phyloP scores from a whole-genome alignment of 495 filamentous ascomycete species.

The Lophiotrema nucula region DNA sequence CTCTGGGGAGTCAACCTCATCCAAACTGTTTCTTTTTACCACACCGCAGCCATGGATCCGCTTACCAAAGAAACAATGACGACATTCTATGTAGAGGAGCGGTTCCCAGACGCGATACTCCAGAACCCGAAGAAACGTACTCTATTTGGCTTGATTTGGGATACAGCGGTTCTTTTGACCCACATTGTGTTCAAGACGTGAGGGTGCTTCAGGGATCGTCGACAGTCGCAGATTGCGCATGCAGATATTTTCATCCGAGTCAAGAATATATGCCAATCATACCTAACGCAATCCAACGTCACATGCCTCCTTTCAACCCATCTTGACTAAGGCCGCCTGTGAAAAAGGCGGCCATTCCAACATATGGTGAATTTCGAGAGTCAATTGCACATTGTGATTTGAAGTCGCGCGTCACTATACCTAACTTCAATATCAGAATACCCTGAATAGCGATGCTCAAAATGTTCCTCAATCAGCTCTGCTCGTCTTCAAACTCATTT shows the following conservation, averaged over 20 bases:
- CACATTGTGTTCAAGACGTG: constrained; percentile 14
- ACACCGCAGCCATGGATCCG: constrained; percentile 9
- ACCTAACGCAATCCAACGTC: constrained; percentile 14
- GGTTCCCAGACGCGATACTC: constrained; percentile 16
- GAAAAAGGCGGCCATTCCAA: constrained; percentile 13
- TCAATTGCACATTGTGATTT: too few relatives aligned
- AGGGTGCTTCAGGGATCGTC: constrained; percentile 11
- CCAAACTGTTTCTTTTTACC: constrained; percentile 12
- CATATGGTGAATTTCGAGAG: too few relatives aligned
- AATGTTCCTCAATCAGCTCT: constrained; percentile 6
- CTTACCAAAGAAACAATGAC: constrained; percentile 17
- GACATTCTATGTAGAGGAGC: constrained; percentile 17
- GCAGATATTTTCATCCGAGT: constrained; percentile 17
- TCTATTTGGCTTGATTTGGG: constrained; percentile 9
- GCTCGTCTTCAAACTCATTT: constrained; percentile 3
- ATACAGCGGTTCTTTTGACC: constrained; percentile 18
- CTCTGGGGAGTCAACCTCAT: constrained; percentile 16
- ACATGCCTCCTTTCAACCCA: constrained; percentile 11
- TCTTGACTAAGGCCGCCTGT: constrained; percentile 13
- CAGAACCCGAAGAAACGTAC: constrained; percentile 13
- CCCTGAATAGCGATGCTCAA: constrained; percentile 4
- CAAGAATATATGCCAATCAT: constrained; percentile 11
- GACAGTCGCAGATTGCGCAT: constrained; percentile 8
- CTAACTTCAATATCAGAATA: constrained; percentile 2
- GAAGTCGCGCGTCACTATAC: constrained; percentile 11